Percentiles rank a stretch among this genome's conserved stretches.
Evolutionary conservation across 495 filamentous ascomycete species (phyloP).

Genomic region (Halenospora varia): DNA sequence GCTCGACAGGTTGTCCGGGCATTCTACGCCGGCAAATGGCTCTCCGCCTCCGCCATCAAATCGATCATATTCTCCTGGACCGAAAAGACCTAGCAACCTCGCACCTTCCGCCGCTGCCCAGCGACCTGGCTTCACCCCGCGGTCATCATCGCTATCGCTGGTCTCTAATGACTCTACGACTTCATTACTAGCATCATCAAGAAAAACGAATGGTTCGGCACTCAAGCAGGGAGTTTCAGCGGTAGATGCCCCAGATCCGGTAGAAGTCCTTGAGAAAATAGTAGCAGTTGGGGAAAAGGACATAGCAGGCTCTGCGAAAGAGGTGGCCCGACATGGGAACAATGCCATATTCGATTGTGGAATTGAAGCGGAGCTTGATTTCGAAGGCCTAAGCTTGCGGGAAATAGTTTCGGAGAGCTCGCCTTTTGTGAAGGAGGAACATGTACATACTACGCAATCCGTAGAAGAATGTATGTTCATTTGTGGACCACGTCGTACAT

Average conservation of each 20-base stretch:
- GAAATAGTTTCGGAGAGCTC: conserved; percentile 55
- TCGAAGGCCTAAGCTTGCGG: conserved; percentile 67
- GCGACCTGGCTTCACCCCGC: conserved; percentile 56
- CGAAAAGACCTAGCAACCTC: conserved; percentile 55
- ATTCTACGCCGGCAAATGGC: conserved; percentile 58
- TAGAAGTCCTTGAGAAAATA: conserved; percentile 68
- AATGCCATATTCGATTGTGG: not conserved
- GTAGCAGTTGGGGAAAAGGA: conserved; percentile 43
- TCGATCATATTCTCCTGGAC: conserved; percentile 67
- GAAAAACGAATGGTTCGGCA: conserved; percentile 60
- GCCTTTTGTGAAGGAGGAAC: conserved; percentile 31
- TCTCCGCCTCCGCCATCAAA: conserved; percentile 53
- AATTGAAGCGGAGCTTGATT: conserved; percentile 63
- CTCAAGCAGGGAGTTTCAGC: conserved; percentile 53
- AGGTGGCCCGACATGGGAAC: conserved; percentile 19
- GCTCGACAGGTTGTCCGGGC: conserved; percentile 80
- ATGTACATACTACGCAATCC: conserved; percentile 60
- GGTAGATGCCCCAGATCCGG: conserved; percentile 61
- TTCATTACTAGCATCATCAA: conserved; percentile 59
- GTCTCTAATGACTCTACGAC: conserved; percentile 67
- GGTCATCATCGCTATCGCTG: conserved; percentile 60
- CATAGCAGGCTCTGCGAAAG: conserved; percentile 14
- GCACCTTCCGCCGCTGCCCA: conserved; percentile 49
- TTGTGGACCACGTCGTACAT: not conserved
- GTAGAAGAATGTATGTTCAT: conserved; percentile 67